Evolutionary conservation across 1,139 yeast species (phyloP), one percentile per base, ranked within the genome.

Genomic region (Nakaseomyces sp.): DNA sequence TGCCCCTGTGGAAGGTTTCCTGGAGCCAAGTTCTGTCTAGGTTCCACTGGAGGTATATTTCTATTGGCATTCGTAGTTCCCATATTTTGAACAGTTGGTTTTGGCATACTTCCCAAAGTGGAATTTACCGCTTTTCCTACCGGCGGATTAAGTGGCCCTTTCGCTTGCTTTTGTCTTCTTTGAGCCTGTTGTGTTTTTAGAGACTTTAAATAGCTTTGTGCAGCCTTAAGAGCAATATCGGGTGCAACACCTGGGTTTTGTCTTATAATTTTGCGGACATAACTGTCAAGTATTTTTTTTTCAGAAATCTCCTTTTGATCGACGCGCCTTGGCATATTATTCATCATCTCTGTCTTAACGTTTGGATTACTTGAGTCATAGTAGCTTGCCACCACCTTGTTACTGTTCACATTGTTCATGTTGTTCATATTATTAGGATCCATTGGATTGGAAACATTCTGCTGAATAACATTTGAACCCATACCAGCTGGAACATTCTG

Each of bases 221-320:
- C 64, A 6, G 65, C 63, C 38, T 57, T 60, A 41, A 60, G 43
- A 2, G 65, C 65, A 9, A 55, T 52, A 31, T 59, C 63, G 7
- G 57, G 56, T 1, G 63, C 46, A 16, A 61, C 43, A 35, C 54
- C 58, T 4, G 65, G 63, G 35, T 60, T 60, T 40, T 60, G 63
- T 5, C 50, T 50, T 44, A 60, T 41, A 24, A 60, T 56, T 44
- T 58, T 61, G 25, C 52, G 51, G 4, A 61, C 56, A 41, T 61
- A 62, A 13, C 55, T 50, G 42, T 60, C 63, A 26, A 62, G 53
- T n/a, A 61, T 50, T 25, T 60, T 63, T 12, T 54, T 50, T 42
- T 58, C 63, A 4, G 60, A 49, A n/a, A 46, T 45, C 6, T 15
- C 33, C 12, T 37, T 33, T 15, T 29, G 35, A 6, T 38, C 29